Evolutionary conservation across 371 early-diverging fungal species (phyloP), one percentile per base, ranked within the genome.

Genomic region (Rhizopus sp.): DNA sequence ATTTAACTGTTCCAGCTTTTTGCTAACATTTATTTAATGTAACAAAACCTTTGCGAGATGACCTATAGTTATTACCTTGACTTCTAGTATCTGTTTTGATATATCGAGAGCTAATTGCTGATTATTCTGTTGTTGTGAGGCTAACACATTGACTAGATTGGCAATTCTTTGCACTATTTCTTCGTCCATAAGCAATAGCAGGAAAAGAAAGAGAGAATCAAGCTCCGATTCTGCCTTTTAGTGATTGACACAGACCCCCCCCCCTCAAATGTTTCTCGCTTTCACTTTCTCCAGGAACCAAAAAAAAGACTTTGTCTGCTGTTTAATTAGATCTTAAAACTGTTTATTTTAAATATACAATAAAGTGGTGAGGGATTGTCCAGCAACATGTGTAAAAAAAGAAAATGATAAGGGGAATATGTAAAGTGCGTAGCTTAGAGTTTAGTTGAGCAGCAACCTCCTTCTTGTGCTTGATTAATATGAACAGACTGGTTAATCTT

Each of bases 401-500:
- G n/a, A 1, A 39, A 32, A 50, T 47, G 31, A 47, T 15, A 37
- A 35, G 31, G 49, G 40, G 53, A 23, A 34, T 53, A 58, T 53
- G 31, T 47, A 33, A 37, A 50, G 31, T 55, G 15, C 29, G 29
- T 5, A 38, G 33, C 46, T 70, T 65, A 73, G 23, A 73, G 70
- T 34, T 73, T 73, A 58, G 63, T 72, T 23, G 69, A 62, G 50
- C 68, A 75, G 40, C 69, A 73, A 17, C 23, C 47, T 31, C 34
- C 52, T 42, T 51, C 17, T 3, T 62, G 41, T 15, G 60, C 53
- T 29, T 60, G 53, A 42, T 69, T 61, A 29, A 35, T 34, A 41
- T 64, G 63, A 38, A 67, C 68, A 52, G 77, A 76, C 16, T 73
- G 64, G 58, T 80, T 80, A n/a, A 66, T 57, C 40, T 64, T 56